Percentiles rank a stretch among this genome's conserved stretches.
Conservation (phyloP, 371 early-diverging fungal genomes). For the Mucor irregularis region DNA sequence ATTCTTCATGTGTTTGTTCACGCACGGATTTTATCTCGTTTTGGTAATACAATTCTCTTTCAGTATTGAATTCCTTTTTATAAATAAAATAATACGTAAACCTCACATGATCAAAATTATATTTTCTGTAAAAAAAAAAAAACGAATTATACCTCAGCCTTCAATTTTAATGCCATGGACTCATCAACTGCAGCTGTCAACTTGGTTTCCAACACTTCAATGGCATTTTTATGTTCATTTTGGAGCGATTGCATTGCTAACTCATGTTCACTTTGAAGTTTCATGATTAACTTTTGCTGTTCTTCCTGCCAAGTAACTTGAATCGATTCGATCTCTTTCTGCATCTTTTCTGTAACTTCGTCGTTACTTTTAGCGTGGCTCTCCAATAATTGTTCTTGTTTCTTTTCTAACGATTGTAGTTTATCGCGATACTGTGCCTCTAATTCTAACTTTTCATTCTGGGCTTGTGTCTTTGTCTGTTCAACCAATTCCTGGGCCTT, state of each 20-base stretch:
- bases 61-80: neutral
- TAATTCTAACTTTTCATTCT: constrained; percentile 5
- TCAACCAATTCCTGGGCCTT: constrained; percentile 2
- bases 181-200: constrained; percentile 3
- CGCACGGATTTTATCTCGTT: constrained; percentile 10
- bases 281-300: constrained; percentile 5
- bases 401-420: constrained; percentile 6
- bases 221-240: constrained; percentile 6
- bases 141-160: neutral
- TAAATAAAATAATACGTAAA: neutral
- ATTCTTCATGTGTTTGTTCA: constrained; percentile 1
- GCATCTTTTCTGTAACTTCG: constrained; percentile 27
- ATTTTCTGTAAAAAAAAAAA: neutral
- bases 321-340: constrained; percentile 35
- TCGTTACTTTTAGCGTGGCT: constrained; percentile 35
- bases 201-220: neutral
- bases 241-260: constrained; percentile 11
- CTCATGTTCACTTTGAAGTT: constrained; percentile 13
- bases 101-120: neutral
- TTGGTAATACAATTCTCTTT: constrained; percentile 6
- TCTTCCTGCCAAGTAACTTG: constrained; percentile 23
- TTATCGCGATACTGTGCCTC: constrained; percentile 18
- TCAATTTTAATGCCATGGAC: neutral
- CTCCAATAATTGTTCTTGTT: constrained; percentile 12
- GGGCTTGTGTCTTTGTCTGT: neutral